These are phyloP conservation scores for Oxytropis ochrocephala DNA, from an alignment of 306 rosid species.

Conservation along the genomic window DNA sequence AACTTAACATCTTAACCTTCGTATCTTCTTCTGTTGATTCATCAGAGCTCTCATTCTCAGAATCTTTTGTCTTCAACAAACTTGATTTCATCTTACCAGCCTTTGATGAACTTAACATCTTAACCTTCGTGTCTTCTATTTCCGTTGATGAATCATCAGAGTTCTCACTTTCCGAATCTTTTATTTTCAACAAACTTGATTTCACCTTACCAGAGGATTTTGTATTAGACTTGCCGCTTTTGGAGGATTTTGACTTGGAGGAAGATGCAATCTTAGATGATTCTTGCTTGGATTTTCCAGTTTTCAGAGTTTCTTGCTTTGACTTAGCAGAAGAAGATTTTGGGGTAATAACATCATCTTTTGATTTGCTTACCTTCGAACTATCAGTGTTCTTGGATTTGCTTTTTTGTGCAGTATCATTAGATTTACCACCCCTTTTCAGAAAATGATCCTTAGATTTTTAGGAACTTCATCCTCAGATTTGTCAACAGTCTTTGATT, in stretches of 20 bases:
- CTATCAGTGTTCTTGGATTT: slow-evolving; percentile 44
- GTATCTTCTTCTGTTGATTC: slow-evolving; percentile 34
- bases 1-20: slow-evolving; percentile 40
- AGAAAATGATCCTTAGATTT: slow-evolving; percentile 54
- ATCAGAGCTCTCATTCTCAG: slow-evolving; percentile 35
- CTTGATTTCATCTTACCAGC: slow-evolving; percentile 41
- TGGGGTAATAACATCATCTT: slow-evolving; percentile 42
- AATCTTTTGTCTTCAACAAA: slow-evolving; percentile 45
- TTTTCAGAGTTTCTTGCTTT: slow-evolving; percentile 48
- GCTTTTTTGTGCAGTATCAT: slow-evolving; percentile 33
- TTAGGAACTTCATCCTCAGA: slow-evolving; percentile 30
- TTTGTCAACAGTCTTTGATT: slow-evolving; percentile 38
- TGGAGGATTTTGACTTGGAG: slow-evolving; percentile 49
- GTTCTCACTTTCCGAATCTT: slow-evolving; percentile 41
- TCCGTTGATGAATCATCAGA: slow-evolving; percentile 29
- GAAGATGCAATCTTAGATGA: slow-evolving; percentile 37
- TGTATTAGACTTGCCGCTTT: slow-evolving; percentile 38
- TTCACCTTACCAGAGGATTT: slow-evolving; percentile 48
- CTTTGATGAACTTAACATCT: slow-evolving; percentile 39
- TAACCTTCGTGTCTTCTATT: slow-evolving; percentile 39
- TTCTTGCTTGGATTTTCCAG: slow-evolving; percentile 54
- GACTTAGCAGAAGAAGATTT: slow-evolving; percentile 39
- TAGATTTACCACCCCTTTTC: slow-evolving; percentile 43
- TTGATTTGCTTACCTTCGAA: slow-evolving; percentile 44
- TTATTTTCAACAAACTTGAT: slow-evolving; percentile 34